Evolutionary conservation across 2,329 filamentous ascomycete species (phyloP).

Genomic region (Xylariaceae sp.): DNA sequence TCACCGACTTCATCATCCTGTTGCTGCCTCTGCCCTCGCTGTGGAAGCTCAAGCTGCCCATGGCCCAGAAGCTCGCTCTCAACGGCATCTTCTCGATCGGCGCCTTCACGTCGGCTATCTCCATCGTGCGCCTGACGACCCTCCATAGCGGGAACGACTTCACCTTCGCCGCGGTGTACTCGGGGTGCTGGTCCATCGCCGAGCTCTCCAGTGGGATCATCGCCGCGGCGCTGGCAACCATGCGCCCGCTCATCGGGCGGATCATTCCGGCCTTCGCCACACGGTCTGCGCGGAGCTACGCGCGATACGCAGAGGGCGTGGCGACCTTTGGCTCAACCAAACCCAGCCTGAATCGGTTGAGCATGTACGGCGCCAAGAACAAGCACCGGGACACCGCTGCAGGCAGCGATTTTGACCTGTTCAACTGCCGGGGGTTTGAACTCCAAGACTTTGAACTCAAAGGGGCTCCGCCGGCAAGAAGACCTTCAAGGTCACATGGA

Average conservation of each 20-base stretch:
- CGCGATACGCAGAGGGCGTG: neutral
- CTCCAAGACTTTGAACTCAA: too few species aligned
- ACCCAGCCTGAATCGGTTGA: neutral
- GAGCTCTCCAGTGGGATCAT: conserved; percentile 8
- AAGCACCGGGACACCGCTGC: neutral
- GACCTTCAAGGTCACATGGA: neutral
- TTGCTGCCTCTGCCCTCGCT: conserved; percentile 5
- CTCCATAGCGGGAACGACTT: conserved; percentile 3
- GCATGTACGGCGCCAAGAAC: neutral
- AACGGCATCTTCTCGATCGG: conserved; percentile 7
- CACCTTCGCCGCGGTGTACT: conserved; percentile 4
- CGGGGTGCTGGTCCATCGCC: conserved; percentile 7
- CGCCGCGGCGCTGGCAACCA: conserved; percentile 6
- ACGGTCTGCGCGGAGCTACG: neutral
- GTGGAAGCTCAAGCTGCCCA: conserved; percentile 6
- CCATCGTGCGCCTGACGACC: conserved; percentile 7
- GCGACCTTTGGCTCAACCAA: neutral
- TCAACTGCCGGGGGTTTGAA: neutral
- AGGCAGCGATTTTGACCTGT: neutral
- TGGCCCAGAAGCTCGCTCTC: conserved; percentile 5
- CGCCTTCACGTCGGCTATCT: conserved; percentile 5
- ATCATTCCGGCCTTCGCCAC: conserved; percentile 4
- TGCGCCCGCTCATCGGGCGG: conserved; percentile 5
- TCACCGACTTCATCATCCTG: conserved; percentile 6
- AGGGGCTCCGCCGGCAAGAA: neutral